These are phyloP conservation scores for Plenodomus lindquistii DNA, from an alignment of 2,329 filamentous ascomycete species.

Conservation along the genomic window DNA sequence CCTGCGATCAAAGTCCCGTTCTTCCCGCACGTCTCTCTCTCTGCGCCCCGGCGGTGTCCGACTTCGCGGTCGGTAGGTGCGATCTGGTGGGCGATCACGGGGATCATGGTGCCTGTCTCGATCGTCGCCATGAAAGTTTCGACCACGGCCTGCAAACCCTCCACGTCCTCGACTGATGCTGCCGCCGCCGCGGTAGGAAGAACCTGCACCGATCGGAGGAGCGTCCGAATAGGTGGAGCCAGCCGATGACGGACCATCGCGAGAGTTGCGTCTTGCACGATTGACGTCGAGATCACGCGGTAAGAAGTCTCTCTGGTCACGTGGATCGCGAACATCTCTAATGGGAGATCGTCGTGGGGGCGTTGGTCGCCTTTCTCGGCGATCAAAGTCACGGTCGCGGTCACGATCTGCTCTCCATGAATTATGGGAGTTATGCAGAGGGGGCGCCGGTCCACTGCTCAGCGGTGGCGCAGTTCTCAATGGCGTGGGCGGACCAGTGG, in stretches of 20 bases:
- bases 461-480: constrained; percentile 61
- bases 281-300: constrained; percentile 69
- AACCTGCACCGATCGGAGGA: constrained; percentile 60
- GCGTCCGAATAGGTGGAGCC: constrained; percentile 70
- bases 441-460: constrained; percentile 27
- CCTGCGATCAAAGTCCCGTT: constrained; percentile 45
- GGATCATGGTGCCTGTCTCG: constrained; percentile 55
- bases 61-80: constrained; percentile 64
- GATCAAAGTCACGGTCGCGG: constrained; percentile 56
- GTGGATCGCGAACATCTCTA: constrained; percentile 57
- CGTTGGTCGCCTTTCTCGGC: constrained; percentile 64
- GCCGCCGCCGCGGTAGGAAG: constrained; percentile 58
- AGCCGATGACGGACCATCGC: constrained; percentile 73
- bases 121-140: constrained; percentile 52
- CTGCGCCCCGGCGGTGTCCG: constrained; percentile 62
- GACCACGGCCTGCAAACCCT: constrained; percentile 50
- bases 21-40: constrained; percentile 54
- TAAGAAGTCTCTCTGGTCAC: constrained; percentile 65
- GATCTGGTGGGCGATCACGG: constrained; percentile 37
- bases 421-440: constrained; percentile 50
- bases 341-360: constrained; percentile 67
- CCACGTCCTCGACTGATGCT: constrained; percentile 54
- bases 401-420: constrained; percentile 56
- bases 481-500: constrained; percentile 48
- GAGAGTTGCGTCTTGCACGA: constrained; percentile 68